Percentiles rank a stretch among this genome's conserved stretches.
These are phyloP conservation scores for Solanum medicagineum DNA, from an alignment of 257 asterid species.

Conservation along the genomic window DNA sequence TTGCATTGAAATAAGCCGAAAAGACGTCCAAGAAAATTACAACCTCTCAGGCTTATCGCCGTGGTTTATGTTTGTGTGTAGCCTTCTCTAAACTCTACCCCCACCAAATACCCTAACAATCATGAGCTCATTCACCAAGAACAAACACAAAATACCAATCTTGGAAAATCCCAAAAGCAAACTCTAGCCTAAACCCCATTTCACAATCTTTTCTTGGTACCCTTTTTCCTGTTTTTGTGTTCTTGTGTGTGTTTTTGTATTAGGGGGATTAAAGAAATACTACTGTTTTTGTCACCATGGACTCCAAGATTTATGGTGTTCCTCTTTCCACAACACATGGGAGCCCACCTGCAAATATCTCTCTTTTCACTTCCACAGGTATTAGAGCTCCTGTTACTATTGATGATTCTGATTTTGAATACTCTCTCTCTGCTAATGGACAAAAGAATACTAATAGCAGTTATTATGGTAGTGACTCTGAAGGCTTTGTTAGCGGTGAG, in stretches of 20 bases:
- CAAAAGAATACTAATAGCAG: conserved; percentile 18
- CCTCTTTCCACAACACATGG: conserved; percentile 41
- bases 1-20: neutral
- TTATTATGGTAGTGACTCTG: conserved; percentile 33
- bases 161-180: conserved; percentile 20
- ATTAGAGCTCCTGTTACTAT: conserved; percentile 84
- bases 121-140: neutral
- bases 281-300: conserved; percentile 17
- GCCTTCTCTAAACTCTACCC: neutral
- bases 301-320: conserved; percentile 35
- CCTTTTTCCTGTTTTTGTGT: neutral
- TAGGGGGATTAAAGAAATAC: neutral
- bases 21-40: neutral
- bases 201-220: neutral
- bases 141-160: conserved; percentile 2
- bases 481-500: conserved; percentile 49
- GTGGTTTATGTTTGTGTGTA: neutral
- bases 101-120: neutral
- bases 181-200: neutral
- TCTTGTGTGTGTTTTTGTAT: neutral
- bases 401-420: conserved; percentile 70
- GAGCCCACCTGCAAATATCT: conserved; percentile 26
- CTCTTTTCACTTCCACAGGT: conserved; percentile 33
- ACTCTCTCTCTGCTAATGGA: conserved; percentile 30
- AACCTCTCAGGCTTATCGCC: neutral